Percentiles rank a stretch among this genome's conserved stretches.
Conservation (phyloP, 2,329 filamentous ascomycete genomes). For the Exophiala alcalophila region DNA sequence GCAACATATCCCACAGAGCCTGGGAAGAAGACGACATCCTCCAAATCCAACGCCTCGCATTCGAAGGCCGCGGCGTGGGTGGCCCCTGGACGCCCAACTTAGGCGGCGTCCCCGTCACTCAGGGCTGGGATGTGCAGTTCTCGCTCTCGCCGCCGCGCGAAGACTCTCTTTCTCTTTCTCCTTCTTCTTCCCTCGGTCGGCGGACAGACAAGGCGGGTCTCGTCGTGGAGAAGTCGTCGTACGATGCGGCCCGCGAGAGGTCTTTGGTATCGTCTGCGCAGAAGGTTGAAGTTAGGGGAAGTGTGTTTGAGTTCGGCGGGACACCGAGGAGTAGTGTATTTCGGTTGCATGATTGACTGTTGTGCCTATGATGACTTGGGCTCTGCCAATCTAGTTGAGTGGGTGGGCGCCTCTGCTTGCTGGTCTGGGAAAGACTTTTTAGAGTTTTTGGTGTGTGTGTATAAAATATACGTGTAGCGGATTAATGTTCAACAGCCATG, state of each 20-base stretch:
- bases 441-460: too few species aligned
- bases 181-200: too few species aligned
- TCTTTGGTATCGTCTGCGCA: background rate
- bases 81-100: constrained; percentile 1
- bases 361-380: too few species aligned
- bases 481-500: too few species aligned
- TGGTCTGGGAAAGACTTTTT: too few species aligned
- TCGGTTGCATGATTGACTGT: background rate
- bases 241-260: background rate
- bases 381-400: too few species aligned
- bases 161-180: too few species aligned
- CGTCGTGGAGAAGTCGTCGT: background rate
- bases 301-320: background rate
- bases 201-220: background rate
- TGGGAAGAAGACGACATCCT: constrained; percentile 10
- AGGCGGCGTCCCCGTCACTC: constrained; percentile 10
- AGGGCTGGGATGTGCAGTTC: background rate
- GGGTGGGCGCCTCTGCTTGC: too few species aligned
- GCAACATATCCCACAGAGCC: background rate
- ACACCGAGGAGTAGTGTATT: constrained; percentile 1
- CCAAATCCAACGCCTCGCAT: constrained; percentile 6
- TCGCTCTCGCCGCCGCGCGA: background rate
- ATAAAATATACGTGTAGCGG: too few species aligned
- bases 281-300: background rate
- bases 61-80: constrained; percentile 2